Base-by-base conservation (phyloP, 148 eudicot genomes). In the Suaeda aralocaspica region DNA sequence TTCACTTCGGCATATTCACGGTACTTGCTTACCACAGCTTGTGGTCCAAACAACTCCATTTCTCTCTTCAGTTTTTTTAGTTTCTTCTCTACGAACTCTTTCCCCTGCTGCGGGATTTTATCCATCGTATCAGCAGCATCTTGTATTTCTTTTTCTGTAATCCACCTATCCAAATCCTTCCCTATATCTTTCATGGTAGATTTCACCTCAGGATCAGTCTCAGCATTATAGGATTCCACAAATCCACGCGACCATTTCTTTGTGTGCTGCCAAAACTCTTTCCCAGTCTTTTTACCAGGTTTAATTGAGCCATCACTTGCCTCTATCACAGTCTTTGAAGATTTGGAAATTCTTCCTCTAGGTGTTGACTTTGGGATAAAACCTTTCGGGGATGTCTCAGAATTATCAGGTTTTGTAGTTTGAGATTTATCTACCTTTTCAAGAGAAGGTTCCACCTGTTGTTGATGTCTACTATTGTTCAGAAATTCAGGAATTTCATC, bases 81-180 rank as follows among this genome's bases (percentile, higher is more conserved):
- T 73, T 88, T 90, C 75, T 88, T 80, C 72, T 90, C 90, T 31
- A 90, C 57, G 65, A 85, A 69, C 25, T 80, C 81, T 74, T 63
- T 76, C 25, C 83, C 83, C 68, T 59, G 77, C 78, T 83, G 80
- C 29, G 96, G 92, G 59, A 92, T 14, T 71, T 82, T 84, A 25
- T 88, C 81, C 89, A 88, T 85, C 31, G 83, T 61, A 62, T 84
- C 85, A 76, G 83, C 92, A 30, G 92, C 86, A 60, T 90, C 89
- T 80, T 92, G 51, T 68, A 92, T 80, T 73, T 92, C 96, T 74
- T 90, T 80, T 67, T 88, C 92, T 25, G 98, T 90, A 50, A 90
- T 86, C 98, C 98, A 92, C 74, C 94, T 72, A 65, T 90, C 96
- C 82, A 92, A 77, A 84, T 85, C 98, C 82, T 92, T 92, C 65